Base-by-base conservation (phyloP, 306 rosid species). In the Nissolia schottii region DNA sequence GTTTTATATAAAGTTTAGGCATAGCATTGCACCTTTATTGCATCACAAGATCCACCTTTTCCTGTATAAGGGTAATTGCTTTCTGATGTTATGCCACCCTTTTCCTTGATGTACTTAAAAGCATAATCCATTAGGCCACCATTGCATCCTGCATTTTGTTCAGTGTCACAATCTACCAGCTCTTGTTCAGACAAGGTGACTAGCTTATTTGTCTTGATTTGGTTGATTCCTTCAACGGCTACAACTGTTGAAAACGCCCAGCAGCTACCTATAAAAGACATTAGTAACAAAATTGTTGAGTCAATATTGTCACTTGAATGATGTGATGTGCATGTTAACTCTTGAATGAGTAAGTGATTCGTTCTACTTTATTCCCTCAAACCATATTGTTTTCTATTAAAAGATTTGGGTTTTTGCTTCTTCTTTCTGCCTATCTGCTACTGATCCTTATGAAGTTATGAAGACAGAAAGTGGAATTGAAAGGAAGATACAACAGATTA, bases 111-210 rank as follows among this genome's bases (percentile, higher is more conserved):
- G 66, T 54, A 86, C 65, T 83, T 80, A 24, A 77, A 86, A 13
- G 90, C 90, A 61, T 75, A 56, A 16, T 83, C 87, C 90, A 86
- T 86, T 54, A 83, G 59, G 6, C 90, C 90, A 61, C 90, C 87
- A 61, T 62, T 74, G 76, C 87, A 86, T 50, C 90, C 90, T 61
- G 25, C 5, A 45, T 86, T 83, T 49, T 77, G 25, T 32, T 58
- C 0, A 23, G n/a, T 82, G 75, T 85, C 89, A 77, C 89, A 85
- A 45, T 82, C 87, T 29, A 85, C 41, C 60, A 82, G 56, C 72
- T 77, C 85, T 77, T 85, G 89, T 68, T 85, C 89, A 29, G 87
- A 85, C 69, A 85, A 70, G 3, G 89, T 4, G 1, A 80, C 77
- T 32, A 85, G 38, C 50, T 70, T 77, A 0, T 77, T 31, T 57